Evolutionary conservation across 2,329 filamentous ascomycete species (phyloP).

Genomic region (Colletotrichum falcatum): DNA sequence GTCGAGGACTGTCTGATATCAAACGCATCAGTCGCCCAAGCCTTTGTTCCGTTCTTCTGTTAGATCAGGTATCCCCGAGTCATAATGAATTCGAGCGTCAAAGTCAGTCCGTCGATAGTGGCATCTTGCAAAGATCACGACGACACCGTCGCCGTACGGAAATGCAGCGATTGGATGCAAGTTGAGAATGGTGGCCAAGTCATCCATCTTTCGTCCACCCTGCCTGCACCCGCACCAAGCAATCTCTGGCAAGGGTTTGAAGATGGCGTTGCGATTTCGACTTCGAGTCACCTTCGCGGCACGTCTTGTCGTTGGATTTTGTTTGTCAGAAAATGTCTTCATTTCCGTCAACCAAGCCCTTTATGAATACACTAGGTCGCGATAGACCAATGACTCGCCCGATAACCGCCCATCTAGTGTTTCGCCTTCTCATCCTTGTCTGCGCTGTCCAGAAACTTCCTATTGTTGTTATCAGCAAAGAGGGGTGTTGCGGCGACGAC

Average conservation of each 20-base stretch:
- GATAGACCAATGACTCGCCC: slow-evolving; percentile 35
- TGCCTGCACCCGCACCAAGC: background rate
- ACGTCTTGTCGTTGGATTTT: slow-evolving; percentile 9
- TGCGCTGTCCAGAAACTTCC: slow-evolving; percentile 61
- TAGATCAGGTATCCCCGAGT: background rate
- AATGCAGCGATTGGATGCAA: background rate
- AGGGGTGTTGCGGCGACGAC: background rate
- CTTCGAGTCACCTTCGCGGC: background rate
- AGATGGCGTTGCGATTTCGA: background rate
- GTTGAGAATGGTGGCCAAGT: background rate
- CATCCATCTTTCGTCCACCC: background rate
- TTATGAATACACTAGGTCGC: slow-evolving; percentile 41
- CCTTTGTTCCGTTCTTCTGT: background rate
- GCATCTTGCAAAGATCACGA: background rate
- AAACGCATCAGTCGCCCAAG: background rate
- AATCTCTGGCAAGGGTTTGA: background rate
- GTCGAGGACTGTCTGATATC: background rate
- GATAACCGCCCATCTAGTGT: slow-evolving; percentile 50
- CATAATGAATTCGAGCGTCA: background rate
- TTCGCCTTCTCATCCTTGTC: slow-evolving; percentile 58
- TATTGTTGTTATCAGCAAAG: slow-evolving; percentile 46
- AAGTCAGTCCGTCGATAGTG: background rate
- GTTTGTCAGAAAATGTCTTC: slow-evolving; percentile 38
- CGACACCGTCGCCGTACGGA: background rate
- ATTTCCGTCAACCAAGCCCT: slow-evolving; percentile 36